Evolutionary conservation across 176 grass and related monocot genomes (phyloP).

Genomic region (Miscanthus lutarioriparius): DNA sequence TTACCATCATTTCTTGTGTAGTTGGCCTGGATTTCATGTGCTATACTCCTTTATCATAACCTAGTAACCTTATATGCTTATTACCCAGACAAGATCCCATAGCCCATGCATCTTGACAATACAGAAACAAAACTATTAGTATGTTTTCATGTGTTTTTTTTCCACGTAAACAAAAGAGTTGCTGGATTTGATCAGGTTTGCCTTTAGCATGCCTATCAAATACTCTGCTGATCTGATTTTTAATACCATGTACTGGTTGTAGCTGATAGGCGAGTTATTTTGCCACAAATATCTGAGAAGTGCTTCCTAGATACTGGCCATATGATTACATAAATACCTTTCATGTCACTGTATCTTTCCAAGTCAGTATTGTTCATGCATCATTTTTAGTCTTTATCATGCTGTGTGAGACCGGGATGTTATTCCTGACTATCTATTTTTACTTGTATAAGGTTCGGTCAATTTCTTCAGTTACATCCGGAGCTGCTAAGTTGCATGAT

Average conservation of each 20-base stretch:
- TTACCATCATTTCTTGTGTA: not conserved
- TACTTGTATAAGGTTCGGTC: conserved; percentile 41
- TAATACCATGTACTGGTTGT: not conserved
- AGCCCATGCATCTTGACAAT: conserved; percentile 15
- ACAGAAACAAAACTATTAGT: conserved; percentile 23
- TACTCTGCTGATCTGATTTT: not conserved
- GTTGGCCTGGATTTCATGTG: not conserved
- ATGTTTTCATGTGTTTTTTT: not conserved
- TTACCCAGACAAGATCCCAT: not conserved
- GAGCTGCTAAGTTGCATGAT: conserved; percentile 42
- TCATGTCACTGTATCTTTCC: conserved; percentile 12
- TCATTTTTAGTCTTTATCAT: not conserved
- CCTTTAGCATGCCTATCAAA: conserved; percentile 13
- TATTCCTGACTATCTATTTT: conserved; percentile 26
- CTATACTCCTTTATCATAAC: not conserved
- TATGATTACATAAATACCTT: conserved; percentile 28
- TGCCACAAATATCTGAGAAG: conserved; percentile 5
- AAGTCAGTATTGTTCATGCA: not conserved
- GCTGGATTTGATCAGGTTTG: conserved; percentile 20
- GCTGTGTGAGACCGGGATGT: not conserved
- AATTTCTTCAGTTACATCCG: conserved; percentile 43
- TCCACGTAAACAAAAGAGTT: conserved; percentile 6
- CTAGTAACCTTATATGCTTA: not conserved
- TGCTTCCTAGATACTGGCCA: conserved; percentile 7
- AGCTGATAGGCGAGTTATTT: not conserved